Percentiles rank a stretch among this genome's conserved stretches.
Conservation (phyloP, 2,329 filamentous ascomycete genomes). For the Penicillium italicum region DNA sequence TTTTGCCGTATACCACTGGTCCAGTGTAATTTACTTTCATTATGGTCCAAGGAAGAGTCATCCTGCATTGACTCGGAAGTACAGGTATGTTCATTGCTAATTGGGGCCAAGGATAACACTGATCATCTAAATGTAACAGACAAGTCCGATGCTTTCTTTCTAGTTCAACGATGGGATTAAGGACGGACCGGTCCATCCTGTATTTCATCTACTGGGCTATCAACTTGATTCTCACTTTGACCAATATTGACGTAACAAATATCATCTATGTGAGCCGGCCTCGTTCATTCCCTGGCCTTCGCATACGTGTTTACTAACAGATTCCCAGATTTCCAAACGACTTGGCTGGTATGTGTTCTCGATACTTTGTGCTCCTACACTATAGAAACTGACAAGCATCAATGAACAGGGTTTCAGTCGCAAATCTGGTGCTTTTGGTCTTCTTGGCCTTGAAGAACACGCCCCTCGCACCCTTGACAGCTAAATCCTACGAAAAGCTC, state of each 20-base stretch:
- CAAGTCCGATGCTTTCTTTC: background rate
- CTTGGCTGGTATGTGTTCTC: conserved; percentile 8
- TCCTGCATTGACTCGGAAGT: background rate
- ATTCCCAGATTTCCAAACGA: conserved; percentile 6
- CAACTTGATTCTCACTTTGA: conserved; percentile 8
- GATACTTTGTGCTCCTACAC: background rate
- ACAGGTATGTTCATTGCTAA: background rate
- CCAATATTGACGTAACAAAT: conserved; percentile 1
- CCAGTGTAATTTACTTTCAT: background rate
- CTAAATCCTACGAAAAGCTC: conserved; percentile 18
- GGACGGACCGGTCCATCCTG: conserved; percentile 5
- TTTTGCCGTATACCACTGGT: conserved; percentile 11
- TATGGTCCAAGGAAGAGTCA: background rate
- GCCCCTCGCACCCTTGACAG: conserved; percentile 13
- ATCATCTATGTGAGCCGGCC: background rate
- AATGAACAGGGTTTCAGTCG: conserved; percentile 11
- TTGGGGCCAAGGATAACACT: background rate
- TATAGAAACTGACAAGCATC: background rate
- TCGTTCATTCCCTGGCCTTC: background rate
- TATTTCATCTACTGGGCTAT: conserved; percentile 11
- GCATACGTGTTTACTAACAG: background rate
- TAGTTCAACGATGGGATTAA: background rate
- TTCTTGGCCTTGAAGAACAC: conserved; percentile 18
- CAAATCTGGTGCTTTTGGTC: conserved; percentile 14
- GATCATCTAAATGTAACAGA: background rate